These are phyloP conservation scores for Penicillium paradoxum DNA, from an alignment of 495 filamentous ascomycete genomes.

Conservation along the genomic window DNA sequence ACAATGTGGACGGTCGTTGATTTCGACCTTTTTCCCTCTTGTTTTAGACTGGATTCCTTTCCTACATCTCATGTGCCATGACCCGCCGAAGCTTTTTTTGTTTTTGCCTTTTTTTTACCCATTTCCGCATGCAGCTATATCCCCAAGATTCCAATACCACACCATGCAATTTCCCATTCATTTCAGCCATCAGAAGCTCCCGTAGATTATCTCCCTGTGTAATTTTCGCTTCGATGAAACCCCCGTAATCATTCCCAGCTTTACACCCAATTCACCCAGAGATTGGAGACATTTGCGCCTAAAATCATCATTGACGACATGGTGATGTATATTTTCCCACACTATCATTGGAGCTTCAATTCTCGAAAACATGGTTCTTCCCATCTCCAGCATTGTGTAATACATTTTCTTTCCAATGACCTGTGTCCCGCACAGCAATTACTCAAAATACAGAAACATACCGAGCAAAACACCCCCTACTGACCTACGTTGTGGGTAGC, in stretches of 20 bases:
- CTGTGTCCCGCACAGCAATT: too few relatives aligned
- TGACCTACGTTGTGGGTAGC: too few relatives aligned
- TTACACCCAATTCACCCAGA: not conserved
- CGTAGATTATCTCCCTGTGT: not conserved
- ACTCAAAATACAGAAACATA: too few relatives aligned
- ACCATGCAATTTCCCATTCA: not conserved
- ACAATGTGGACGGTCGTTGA: not conserved
- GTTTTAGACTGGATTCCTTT: constrained; percentile 16
- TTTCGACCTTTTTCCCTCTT: not conserved
- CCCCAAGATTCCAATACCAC: constrained; percentile 7
- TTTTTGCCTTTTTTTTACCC: not conserved
- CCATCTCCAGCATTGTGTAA: too few relatives aligned
- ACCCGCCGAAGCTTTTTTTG: constrained; percentile 1
- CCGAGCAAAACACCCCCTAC: too few relatives aligned
- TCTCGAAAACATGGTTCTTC: too few relatives aligned
- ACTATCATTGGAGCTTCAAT: not conserved
- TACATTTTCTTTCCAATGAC: too few relatives aligned
- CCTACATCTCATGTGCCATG: constrained; percentile 14
- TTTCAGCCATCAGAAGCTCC: not conserved
- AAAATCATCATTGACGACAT: constrained; percentile 4
- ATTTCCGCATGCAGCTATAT: constrained; percentile 8
- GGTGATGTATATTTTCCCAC: not conserved
- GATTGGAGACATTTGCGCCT: not conserved
- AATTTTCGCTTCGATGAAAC: not conserved
- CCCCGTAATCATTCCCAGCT: not conserved